Evolutionary conservation across 148 eudicot species (phyloP), one percentile per base, ranked within the genome.

Genomic region (Camellia granthamiana): DNA sequence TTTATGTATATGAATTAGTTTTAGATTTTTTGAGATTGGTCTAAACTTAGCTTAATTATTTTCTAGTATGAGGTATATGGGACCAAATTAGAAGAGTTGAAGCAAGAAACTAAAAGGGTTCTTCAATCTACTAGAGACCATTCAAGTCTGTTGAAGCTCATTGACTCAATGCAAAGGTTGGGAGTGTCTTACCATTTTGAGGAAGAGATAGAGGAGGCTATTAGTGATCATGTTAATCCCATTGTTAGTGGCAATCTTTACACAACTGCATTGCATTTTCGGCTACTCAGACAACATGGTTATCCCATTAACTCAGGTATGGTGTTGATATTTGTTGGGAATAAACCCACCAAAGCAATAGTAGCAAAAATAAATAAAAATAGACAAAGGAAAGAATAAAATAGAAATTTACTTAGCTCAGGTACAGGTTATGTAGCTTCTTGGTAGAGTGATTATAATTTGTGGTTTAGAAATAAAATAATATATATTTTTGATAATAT

Each of bases 141-240:
- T 76, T 46, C 69, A 8, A 23, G 12, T 13, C 41, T 18, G 12
- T 61, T 76, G 30, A 61, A 76, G 69, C 69, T 76, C 15, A 19
- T 76, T 10, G 78, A 76, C 30, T 76, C 78, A n/a, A n/a, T 76
- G 10, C 69, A 76, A 61, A 54, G 69, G 18, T 23, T 76, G 12
- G 78, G 78, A 43, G 41, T 76, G 56, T 19, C 69, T 7, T 76
- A 76, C 69, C 78, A 61, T 44, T 76, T 76, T 76, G 56, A 43
- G 78, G 55, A 76, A 76, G 78, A 76, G 56, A 76, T 76, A 2
- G 8, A 21, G 51, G 54, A 76, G 2, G 8, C 38, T 43, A 47
- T 63, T 60, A 11, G 3, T 10, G 6, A 47, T 47, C 68, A 23
- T 44, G 69, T 14, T 44, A 52, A 15, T 4, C 6, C 14, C 5